Conservation (phyloP, 192 early-diverging fungal genomes). For the Chytriomyces sp. region DNA sequence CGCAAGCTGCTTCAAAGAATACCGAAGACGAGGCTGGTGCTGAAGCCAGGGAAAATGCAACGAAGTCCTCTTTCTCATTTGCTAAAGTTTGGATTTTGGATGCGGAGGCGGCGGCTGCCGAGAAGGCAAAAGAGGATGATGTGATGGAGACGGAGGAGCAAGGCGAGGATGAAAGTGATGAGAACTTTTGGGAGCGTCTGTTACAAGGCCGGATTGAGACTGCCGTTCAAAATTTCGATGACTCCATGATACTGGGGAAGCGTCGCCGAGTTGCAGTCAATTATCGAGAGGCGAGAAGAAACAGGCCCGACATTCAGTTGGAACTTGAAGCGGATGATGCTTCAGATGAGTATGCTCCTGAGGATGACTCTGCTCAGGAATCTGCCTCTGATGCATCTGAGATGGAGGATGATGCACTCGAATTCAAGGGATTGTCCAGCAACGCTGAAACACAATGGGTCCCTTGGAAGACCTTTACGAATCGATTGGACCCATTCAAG, state of each 20-base stretch:
- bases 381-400: neutral
- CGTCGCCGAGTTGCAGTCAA: constrained; percentile 34
- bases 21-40: constrained; percentile 7
- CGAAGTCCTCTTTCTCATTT: constrained; percentile 57
- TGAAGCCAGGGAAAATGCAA: constrained; percentile 22
- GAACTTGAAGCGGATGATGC: neutral
- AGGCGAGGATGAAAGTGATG: constrained; percentile 41
- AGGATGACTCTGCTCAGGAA: neutral
- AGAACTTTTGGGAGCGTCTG: constrained; percentile 43
- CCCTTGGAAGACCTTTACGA: neutral
- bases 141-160: neutral
- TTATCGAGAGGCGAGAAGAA: constrained; percentile 24
- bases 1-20: neutral
- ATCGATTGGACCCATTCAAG: constrained; percentile 1
- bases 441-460: neutral
- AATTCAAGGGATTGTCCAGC: neutral
- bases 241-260: neutral
- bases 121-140: constrained; percentile 9
- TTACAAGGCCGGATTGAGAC: constrained; percentile 26
- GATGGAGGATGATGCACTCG: neutral
- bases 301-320: neutral
- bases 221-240: neutral
- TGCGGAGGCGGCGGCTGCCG: constrained; percentile 27
- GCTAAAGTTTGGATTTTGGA: constrained; percentile 68
- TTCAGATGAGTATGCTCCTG: constrained; percentile 6